Percentiles rank a stretch among this genome's conserved stretches.
phyloP scores from a whole-genome alignment of 108 stramenopile genomes.

The Fragilaria crotonensis region DNA sequence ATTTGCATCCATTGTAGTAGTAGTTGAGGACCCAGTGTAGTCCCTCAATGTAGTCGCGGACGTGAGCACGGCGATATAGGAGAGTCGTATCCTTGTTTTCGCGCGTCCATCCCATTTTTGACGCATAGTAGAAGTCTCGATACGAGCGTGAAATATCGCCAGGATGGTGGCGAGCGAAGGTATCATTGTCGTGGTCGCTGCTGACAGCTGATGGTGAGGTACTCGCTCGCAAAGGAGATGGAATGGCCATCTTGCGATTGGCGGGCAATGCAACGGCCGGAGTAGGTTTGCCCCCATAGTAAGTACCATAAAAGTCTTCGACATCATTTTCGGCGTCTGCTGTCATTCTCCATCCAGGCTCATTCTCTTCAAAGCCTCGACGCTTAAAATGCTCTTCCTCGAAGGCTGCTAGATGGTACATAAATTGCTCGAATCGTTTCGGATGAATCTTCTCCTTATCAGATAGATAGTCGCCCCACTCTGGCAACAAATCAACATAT shows the following conservation, averaged over 20 bases:
- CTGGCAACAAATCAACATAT: constrained; percentile 85
- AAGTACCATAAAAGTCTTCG: constrained; percentile 73
- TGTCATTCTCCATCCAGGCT: constrained; percentile 2
- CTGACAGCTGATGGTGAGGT: no score
- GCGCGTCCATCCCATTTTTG: constrained; percentile 95
- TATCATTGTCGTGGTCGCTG: neutral
- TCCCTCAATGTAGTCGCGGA: constrained; percentile 92
- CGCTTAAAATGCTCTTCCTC: constrained; percentile 94
- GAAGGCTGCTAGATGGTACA: constrained; percentile 51
- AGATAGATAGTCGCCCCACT: constrained; percentile 91
- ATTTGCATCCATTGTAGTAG: constrained; percentile 91
- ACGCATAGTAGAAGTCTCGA: constrained; percentile 88
- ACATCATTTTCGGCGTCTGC: constrained; percentile 62
- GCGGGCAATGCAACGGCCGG: constrained; percentile 50
- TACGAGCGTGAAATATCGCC: neutral
- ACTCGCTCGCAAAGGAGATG: constrained; percentile 5
- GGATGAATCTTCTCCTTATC: constrained; percentile 93
- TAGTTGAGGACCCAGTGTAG: constrained; percentile 99
- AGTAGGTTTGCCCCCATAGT: constrained; percentile 57
- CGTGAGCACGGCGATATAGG: no score
- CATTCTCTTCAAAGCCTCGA: constrained; percentile 87
- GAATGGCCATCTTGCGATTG: constrained; percentile 39
- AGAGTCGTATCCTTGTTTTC: constrained; percentile 81
- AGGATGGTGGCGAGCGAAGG: constrained; percentile 5
- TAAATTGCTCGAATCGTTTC: constrained; percentile 86